A percentile compares a stretch with the other conserved stretches of the same genome.
Conservation (phyloP, 129 eudicot genomes). For the Apium graveolens region DNA sequence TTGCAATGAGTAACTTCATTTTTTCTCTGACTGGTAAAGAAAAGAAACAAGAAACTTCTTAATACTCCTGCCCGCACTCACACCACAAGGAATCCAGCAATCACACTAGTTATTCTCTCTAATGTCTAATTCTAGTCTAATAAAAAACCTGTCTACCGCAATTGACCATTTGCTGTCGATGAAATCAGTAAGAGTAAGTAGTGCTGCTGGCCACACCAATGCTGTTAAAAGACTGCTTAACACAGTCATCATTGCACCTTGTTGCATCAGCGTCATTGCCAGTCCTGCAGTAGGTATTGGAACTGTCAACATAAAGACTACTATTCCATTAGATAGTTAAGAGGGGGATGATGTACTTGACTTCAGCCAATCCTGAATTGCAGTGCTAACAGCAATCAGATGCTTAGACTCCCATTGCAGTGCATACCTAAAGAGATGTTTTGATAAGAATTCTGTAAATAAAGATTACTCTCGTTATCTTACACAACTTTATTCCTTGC, state of each 20-base stretch:
- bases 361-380: slow-evolving; percentile 96
- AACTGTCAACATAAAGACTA: slow-evolving; percentile 14
- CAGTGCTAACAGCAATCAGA: slow-evolving; percentile 96
- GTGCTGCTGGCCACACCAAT: slow-evolving; percentile 95
- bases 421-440: slow-evolving; percentile 50
- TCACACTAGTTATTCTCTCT: not conserved
- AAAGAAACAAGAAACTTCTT: not conserved
- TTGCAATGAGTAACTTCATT: not conserved
- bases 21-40: not conserved
- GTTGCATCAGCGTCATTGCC: slow-evolving; percentile 82
- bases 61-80: not conserved
- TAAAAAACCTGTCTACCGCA: slow-evolving; percentile 81
- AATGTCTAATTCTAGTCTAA: not conserved
- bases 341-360: slow-evolving; percentile 50
- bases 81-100: not conserved
- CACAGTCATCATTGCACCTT: slow-evolving; percentile 98
- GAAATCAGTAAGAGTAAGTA: slow-evolving; percentile 63
- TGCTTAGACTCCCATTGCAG: slow-evolving; percentile 97
- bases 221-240: slow-evolving; percentile 73
- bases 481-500: not conserved
- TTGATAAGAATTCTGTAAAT: slow-evolving; percentile 8
- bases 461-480: not conserved
- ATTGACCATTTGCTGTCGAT: slow-evolving; percentile 98
- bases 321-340: slow-evolving; percentile 9
- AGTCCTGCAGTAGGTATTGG: slow-evolving; percentile 48